Conservation (phyloP, 1,284 basidiomycete species). For the Sphaerobolus stellatus region DNA sequence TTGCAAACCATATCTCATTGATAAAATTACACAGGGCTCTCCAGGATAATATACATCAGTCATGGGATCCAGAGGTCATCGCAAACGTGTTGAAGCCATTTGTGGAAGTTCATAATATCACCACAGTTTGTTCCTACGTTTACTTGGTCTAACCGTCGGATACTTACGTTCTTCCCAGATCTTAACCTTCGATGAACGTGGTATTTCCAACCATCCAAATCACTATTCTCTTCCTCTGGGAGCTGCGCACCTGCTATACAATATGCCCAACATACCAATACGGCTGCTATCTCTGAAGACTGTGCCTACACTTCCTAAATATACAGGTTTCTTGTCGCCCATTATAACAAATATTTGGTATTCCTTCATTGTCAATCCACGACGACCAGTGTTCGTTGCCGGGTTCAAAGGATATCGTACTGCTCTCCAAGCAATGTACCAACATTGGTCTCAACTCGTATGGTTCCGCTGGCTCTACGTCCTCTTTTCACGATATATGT, state of each 20-base stretch:
- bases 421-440: constrained; percentile 69
- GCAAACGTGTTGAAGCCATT: constrained; percentile 60
- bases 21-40: constrained; percentile 49
- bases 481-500: constrained; percentile 85
- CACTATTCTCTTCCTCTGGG: constrained; percentile 77
- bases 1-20: no score
- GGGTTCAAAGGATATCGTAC: constrained; percentile 54
- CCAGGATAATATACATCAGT: constrained; percentile 71
- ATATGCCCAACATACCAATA: constrained; percentile 17
- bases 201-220: constrained; percentile 89
- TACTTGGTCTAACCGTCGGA: constrained; percentile 3
- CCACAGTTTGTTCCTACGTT: constrained; percentile 50
- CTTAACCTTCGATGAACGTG: constrained; percentile 84
- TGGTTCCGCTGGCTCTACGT: constrained; percentile 93
- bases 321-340: constrained; percentile 51
- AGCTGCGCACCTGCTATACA: constrained; percentile 41
- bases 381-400: constrained; percentile 46
- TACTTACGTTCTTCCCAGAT: constrained; percentile 50
- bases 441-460: constrained; percentile 75
- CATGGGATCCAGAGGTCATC: constrained; percentile 68
- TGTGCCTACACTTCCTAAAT: constrained; percentile 59
- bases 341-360: constrained; percentile 47
- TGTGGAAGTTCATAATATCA: constrained; percentile 58
- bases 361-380: constrained; percentile 21
- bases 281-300: constrained; percentile 63